Evolutionary conservation across 495 filamentous ascomycete genomes (phyloP), one percentile per base, ranked within the genome.

Genomic region (Aspergillus mulundensis): DNA sequence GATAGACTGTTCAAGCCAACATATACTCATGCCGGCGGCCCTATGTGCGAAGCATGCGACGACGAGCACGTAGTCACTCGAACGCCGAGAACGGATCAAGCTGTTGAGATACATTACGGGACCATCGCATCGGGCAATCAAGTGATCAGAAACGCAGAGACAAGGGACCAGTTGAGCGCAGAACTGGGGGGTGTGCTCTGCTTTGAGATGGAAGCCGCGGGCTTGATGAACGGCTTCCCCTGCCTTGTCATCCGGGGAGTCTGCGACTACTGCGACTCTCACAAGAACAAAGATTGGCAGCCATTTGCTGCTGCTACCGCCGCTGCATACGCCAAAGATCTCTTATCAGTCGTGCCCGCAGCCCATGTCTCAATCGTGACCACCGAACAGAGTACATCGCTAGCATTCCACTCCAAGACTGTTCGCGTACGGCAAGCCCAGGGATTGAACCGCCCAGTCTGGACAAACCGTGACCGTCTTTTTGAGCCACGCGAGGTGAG

Each of bases 221-320:
- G 51, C 2, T 20, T 59, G 12, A 59, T 59, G 50, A 50, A 50
- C 34, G 11, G 41, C 43, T 53, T 49, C 20, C 60, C 54, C 16
- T 65, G 59, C 36, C 50, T 66, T 8, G 57, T 65, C 11, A 58
- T 69, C 18, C 50, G 61, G 20, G 66, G 66, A 2, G 56, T 69
- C 24, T 66, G 61, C 28, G 64, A 69, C 42, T 69, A 69, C 50
- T 50, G 56, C 0, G 66, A 67, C 41, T 59, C 61, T 1, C 66
- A 69, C 41, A 69, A 59, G 43, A 36, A 59, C 6, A 50, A 59
- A 10, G 11, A 12, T 12, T 59, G 50, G 56, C 56, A 54, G 30
- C 28, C 32, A 5, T 55, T 54, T 55, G 57, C 57, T 5, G 64
- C 58, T 53, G 64, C 42, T 19, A 57, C 42, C 2, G 62, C 66